Evolutionary conservation across 345 rosid species (phyloP), one percentile per base, ranked within the genome.

Genomic region (Salix suchowensis): DNA sequence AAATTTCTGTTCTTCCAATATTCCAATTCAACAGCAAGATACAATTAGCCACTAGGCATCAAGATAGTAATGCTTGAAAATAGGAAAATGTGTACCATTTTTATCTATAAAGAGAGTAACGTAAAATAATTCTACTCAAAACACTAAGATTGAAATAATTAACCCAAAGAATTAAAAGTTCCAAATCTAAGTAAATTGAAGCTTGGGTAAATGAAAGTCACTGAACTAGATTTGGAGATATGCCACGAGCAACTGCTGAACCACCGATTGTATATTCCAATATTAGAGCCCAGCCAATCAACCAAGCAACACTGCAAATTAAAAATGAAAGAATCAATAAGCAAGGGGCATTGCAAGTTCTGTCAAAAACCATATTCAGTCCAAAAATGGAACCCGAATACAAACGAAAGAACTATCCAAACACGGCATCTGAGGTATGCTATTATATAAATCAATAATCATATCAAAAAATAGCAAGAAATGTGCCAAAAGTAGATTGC

Each of bases 211-310:
- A n/a, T 40, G 19, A 72, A 64, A 72, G 36, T 32, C 67, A 81
- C 76, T 80, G 68, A 73, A 92, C 97, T 82, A 92, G 85, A 87
- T 89, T 92, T 12, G 97, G 97, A 28, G 96, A 80, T 80, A 92
- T 87, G 84, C 97, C 97, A 55, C 97, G 94, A 52, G 99, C 99
- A 84, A 96, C 92, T 11, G 99, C 97, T 0, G 99, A 86, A 42
- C 99, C 98, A 79, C 99, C 94, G 54, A 96, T 89, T 23, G 99
- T 91, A 74, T 96, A 96, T 83, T 96, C 99, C 78, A 96, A 85
- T 74, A 93, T 85, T 48, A 96, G 76, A 61, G 97, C 93, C 99
- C 99, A 96, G 68, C 99, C 99, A 81, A 93, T 85, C 81, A 96
- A 82, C 99, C 99, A 96, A 54, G 99, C 98, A 77, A 91, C 87